Conservation (phyloP, 257 asterid genomes). For the Plectranthus barbatus region DNA sequence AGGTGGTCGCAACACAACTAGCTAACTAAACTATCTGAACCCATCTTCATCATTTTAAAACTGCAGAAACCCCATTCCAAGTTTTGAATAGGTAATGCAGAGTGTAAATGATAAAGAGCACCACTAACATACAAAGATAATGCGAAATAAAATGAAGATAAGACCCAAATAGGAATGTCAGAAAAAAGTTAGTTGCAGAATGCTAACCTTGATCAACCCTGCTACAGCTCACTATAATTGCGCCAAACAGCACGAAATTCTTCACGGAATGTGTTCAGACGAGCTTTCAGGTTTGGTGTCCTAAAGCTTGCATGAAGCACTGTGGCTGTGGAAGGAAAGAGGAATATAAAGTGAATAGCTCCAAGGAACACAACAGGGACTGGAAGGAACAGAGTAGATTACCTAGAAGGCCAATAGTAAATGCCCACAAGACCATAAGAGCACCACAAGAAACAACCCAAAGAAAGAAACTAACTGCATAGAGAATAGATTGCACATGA, state of each 20-base stretch:
- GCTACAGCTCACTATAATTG: conserved; percentile 81
- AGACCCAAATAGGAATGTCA: neutral
- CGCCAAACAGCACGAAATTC: conserved; percentile 98
- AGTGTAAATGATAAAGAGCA: no score
- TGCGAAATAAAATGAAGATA: neutral
- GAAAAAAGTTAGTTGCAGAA: conserved; percentile 1
- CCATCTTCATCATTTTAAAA: neutral
- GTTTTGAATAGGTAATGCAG: no score
- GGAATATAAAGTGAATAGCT: neutral
- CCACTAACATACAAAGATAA: neutral
- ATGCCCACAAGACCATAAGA: conserved; percentile 57
- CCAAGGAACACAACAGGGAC: no score
- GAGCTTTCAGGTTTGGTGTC: conserved; percentile 96
- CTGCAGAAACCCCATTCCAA: neutral
- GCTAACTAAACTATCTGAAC: neutral
- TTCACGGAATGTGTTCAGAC: conserved; percentile 91
- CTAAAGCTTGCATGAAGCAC: conserved; percentile 83
- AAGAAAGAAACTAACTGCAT: conserved; percentile 65
- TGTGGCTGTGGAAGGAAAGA: conserved; percentile 53
- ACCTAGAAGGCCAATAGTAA: conserved; percentile 67
- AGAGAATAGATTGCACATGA: neutral
- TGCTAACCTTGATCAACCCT: conserved; percentile 23
- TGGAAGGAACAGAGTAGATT: no score
- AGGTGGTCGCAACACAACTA: neutral
- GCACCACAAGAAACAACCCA: conserved; percentile 85